Evolutionary conservation across 805 yeast species (phyloP).

Genomic region (Spathaspora passalidarum): DNA sequence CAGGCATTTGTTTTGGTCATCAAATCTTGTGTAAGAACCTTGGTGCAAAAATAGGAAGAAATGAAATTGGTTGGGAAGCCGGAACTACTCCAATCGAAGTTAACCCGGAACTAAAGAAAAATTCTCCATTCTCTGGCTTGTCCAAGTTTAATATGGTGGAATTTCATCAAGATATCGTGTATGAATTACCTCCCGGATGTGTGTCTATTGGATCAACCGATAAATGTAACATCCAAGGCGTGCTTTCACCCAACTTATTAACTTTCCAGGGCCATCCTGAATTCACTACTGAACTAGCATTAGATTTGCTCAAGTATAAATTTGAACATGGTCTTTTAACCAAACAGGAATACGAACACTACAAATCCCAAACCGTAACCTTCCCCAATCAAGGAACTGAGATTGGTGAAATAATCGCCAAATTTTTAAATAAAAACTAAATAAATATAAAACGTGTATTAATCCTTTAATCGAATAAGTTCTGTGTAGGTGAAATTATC

Average conservation of each 20-base stretch:
- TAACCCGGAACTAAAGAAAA: conserved; percentile 26
- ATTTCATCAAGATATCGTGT: conserved; percentile 39
- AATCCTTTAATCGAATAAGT: conserved; percentile 15
- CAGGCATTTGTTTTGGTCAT: conserved; percentile 87
- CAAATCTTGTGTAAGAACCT: conserved; percentile 69
- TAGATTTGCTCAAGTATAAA: conserved; percentile 21
- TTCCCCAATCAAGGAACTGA: conserved; percentile 39
- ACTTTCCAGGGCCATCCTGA: conserved; percentile 94
- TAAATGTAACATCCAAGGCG: conserved; percentile 64
- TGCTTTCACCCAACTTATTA: conserved; percentile 46
- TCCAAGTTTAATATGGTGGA: conserved; percentile 31
- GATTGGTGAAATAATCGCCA: conserved; percentile 33
- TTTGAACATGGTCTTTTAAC: conserved; percentile 18
- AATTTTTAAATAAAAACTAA: conserved; percentile 6
- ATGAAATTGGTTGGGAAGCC: conserved; percentile 69
- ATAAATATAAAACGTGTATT: neutral
- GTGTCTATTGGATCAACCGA: conserved; percentile 50
- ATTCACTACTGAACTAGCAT: conserved; percentile 42
- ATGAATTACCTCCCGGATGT: conserved; percentile 37
- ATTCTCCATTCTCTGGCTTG: conserved; percentile 18
- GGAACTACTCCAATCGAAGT: conserved; percentile 54
- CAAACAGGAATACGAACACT: conserved; percentile 23
- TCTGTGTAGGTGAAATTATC: conserved; percentile 32
- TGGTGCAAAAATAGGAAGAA: conserved; percentile 57
- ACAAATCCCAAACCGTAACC: conserved; percentile 25